Base-by-base conservation (phyloP, 768 basidiomycete genomes). In the Lentinula raphanica region DNA sequence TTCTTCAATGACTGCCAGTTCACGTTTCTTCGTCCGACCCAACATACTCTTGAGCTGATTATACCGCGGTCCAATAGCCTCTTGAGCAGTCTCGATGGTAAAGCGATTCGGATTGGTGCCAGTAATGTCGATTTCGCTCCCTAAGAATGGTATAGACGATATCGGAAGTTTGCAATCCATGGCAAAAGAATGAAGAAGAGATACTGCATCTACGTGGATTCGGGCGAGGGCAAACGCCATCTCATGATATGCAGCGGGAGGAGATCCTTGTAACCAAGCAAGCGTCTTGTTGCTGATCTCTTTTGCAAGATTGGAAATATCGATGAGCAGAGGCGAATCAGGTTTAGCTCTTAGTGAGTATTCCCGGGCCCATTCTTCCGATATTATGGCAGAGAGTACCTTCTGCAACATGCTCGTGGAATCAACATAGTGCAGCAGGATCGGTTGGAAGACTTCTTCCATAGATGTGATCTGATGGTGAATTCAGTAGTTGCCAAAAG, bases 351-450 rank as follows among this genome's bases (percentile, higher is more conserved):
- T 35, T 0, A 72, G 62, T 12, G 67, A 79, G 61, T 83, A 79
- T 44, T 81, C 77, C 8, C 74, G 73, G 4, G 94, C 92, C 97
- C 95, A 98, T 75, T 98, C 93, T 70, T 96, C 92, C 0, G 94
- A 75, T 58, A 98, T 79, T 49, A 91, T 81, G 17, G 92, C 88
- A n/a, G 88, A 76, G 42, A 98, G 71, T 67, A 94, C 86, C 62
- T 90, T 90, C 67, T 97, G 95, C 15, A 98, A 79, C 82, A 95
- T 95, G 66, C 92, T 94, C 5, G 87, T 82, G 1, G 96, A 95
- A 49, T 87, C 82, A 65, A 94, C 73, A 63, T 97, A 94, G 67
- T 92, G 87, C 4, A 80, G 62, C 7, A 98, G 79, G 49, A 91
- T 85, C 1, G 88, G 85, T 42, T 83, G 79, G 68, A 96, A 92